Base-by-base conservation (phyloP, 805 yeast species). In the Pichia nanzhaoensis region DNA sequence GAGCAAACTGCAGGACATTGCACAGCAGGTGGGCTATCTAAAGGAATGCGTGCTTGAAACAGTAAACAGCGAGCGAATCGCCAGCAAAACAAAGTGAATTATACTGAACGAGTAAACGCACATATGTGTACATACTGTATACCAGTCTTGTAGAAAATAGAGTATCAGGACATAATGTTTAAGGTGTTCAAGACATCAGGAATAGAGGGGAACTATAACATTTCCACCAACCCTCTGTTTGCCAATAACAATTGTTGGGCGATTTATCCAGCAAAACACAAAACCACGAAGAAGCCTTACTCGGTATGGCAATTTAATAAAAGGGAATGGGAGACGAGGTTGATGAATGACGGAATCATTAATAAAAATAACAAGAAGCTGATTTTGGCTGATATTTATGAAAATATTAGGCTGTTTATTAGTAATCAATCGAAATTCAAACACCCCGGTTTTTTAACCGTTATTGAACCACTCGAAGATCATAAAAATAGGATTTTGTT, bases 271-370 rank as follows among this genome's bases (percentile, higher is more conserved):
- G 97, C 91, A n/a, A 84, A 82, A 51, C 82, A 81, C 46, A 77
- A 78, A 52, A 67, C 74, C 21, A 67, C 78, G 2, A 80, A 81
- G 32, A 71, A 76, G 39, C 64, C 70, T 47, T 95, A 80, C 2
- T 84, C 95, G 2, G 95, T 91, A 10, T 89, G 93, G 65, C 80
- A 84, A 27, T 85, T 89, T 57, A 95, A 84, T 61, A 90, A 89
- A 67, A 77, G 80, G 57, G 80, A 77, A 45, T 78, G 85, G 51
- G 90, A 85, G 52, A 61, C 73, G 6, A 66, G 67, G 45, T 60
- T 89, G 21, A 51, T 65, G 13, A 67, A 77, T 45, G 67, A 78
- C 33, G 79, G 81, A 6, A 60, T 77, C 3, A 57, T 72, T 19
- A 73, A 67, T 50, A 69, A 69, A 14, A 73, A 75, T 20, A 78